Evolutionary conservation across 345 rosid genomes (phyloP), one percentile per base, ranked within the genome.

Genomic region (Sisymbrium altissimum): DNA sequence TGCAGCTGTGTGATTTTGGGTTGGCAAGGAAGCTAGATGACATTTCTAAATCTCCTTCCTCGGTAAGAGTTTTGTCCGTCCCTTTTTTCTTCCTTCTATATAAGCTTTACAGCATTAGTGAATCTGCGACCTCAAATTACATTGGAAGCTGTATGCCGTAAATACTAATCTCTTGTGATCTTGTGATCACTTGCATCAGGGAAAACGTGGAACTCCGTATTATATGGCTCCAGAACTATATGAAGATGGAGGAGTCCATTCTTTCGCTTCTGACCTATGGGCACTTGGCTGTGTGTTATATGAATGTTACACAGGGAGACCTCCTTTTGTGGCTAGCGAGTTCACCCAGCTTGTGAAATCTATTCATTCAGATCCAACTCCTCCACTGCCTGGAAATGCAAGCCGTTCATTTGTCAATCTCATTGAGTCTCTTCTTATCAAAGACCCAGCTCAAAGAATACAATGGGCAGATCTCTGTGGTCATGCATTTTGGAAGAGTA

Each of bases 181-280:
- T 41, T 57, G 72, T 32, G 81, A 41, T 17, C 23, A 87, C 87
- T 74, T 89, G 78, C 86, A 84, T 15, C 97, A 86, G 85, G 94
- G 96, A 67, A 95, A 92, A 87, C 93, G 99, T 17, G 99, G 99
- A 58, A 90, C 99, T 14, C 99, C 99, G 3, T 85, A 86, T 76
- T 95, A 95, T 72, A 95, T 95, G 99, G 99, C 99, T 79, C 99
- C 99, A 65, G 98, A 95, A 76, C 87, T 95, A 19, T 95, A 87
- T 80, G 99, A 95, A 81, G 98, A 95, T 23, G 98, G 97, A 70
- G 97, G 98, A 30, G 87, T 90, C 58, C 99, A 89, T 84, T 95
- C 99, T 23, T 95, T 84, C 85, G 98, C 99, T 66, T 95, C 98
- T 74, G 99, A 95, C 80, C 80, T 95, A 21, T 95, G 99, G 98